Percentiles rank a stretch among this genome's conserved stretches.
phyloP scores from a whole-genome alignment of 176 grass and related monocot genomes.

The Avena sativa region DNA sequence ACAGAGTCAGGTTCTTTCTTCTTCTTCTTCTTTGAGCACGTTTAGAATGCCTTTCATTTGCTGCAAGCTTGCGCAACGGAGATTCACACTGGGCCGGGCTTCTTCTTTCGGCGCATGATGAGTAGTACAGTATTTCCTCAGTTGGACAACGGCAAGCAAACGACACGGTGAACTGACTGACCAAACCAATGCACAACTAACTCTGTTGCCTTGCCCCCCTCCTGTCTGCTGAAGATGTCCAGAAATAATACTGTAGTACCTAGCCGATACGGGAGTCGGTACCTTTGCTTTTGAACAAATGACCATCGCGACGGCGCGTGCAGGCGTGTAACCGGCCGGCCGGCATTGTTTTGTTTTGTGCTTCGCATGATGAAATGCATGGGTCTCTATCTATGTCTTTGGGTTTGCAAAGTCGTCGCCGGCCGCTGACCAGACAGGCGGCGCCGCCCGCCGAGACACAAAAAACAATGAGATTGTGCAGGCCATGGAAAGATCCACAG shows the following conservation, averaged over 20 bases:
- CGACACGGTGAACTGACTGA: background rate
- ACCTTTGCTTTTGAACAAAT: background rate
- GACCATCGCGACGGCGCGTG: background rate
- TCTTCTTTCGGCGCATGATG: background rate
- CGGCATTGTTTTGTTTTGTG: background rate
- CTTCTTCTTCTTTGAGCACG: slow-evolving; percentile 1
- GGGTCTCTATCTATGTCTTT: background rate
- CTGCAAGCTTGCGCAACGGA: background rate
- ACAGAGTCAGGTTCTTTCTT: background rate
- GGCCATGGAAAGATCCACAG: background rate
- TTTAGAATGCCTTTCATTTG: background rate
- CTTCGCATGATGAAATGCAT: slow-evolving; percentile 17
- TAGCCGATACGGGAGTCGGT: background rate
- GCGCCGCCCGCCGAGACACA: background rate
- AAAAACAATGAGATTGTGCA: background rate
- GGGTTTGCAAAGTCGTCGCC: background rate
- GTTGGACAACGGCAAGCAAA: background rate
- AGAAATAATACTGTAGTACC: too few species aligned
- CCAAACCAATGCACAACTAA: background rate
- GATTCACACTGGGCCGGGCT: background rate
- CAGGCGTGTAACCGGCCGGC: background rate
- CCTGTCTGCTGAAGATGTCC: too few species aligned
- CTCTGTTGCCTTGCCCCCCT: too few species aligned
- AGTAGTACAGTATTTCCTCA: background rate
- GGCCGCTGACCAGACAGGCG: background rate